A percentile compares a stretch with the other conserved stretches of the same genome.
Conservation (phyloP, 164 flowering plant genomes). For the Liriodendron chinense region DNA sequence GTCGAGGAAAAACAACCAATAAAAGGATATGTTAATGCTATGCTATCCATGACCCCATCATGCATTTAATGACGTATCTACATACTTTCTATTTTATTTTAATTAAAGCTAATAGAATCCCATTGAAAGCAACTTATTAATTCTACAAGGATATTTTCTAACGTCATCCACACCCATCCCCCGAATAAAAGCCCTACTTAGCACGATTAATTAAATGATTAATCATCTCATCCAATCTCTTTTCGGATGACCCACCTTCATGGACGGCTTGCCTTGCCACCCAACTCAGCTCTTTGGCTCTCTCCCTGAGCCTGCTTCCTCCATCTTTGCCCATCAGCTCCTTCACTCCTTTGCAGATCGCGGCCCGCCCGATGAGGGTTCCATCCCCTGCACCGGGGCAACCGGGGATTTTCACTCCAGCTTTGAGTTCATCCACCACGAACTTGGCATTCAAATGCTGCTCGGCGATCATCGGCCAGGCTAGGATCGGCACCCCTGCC, state of each 20-base stretch:
- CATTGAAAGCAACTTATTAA: too few species aligned
- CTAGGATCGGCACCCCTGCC: conserved; percentile 33
- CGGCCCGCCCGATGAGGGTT: not conserved
- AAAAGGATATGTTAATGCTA: too few species aligned
- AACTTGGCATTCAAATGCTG: conserved; percentile 36
- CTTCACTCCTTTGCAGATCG: conserved; percentile 16
- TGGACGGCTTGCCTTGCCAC: conserved; percentile 17
- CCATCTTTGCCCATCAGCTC: conserved; percentile 27
- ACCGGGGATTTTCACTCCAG: conserved; percentile 14
- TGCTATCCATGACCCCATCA: too few species aligned
- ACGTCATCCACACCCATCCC: too few species aligned
- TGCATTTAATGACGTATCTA: too few species aligned
- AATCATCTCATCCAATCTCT: conserved; percentile 14
- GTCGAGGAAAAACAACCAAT: too few species aligned
- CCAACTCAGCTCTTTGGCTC: conserved; percentile 13
- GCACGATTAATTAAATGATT: not conserved
- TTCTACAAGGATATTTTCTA: too few species aligned
- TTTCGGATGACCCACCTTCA: conserved; percentile 22
- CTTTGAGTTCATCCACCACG: conserved; percentile 26
- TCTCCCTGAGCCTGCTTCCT: conserved; percentile 13
- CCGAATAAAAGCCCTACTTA: not conserved
- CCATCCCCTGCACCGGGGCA: not conserved
- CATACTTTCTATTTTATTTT: too few species aligned
- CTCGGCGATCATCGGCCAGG: conserved; percentile 42
- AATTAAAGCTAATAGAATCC: too few species aligned